Conservation (phyloP, 306 rosid species). For the Inga oerstediana region DNA sequence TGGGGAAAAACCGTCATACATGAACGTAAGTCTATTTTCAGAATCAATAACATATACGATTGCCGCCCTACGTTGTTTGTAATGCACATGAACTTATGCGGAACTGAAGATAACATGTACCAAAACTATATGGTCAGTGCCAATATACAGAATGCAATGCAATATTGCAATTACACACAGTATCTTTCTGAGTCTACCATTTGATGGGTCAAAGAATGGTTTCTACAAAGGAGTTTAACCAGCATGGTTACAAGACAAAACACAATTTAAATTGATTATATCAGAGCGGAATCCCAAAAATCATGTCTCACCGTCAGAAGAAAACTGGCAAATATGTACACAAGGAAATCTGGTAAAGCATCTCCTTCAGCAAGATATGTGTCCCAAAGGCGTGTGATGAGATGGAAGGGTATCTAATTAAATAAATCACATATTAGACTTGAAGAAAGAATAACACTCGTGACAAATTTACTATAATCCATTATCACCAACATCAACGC, state of each 20-base stretch:
- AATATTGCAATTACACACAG: neutral
- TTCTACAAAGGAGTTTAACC: neutral
- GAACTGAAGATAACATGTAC: neutral
- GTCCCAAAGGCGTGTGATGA: conserved; percentile 97
- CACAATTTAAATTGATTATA: conserved; percentile 8
- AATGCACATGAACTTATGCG: neutral
- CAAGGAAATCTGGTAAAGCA: conserved; percentile 96
- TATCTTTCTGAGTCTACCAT: neutral
- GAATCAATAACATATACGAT: neutral
- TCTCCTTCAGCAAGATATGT: conserved; percentile 99
- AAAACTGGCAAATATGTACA: conserved; percentile 96
- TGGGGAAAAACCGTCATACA: neutral
- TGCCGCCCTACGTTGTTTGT: neutral
- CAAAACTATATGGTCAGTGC: neutral
- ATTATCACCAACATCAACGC: conserved; percentile 3
- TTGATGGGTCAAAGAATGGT: neutral
- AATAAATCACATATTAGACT: conserved; percentile 40
- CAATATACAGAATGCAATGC: neutral
- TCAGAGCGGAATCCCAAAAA: neutral
- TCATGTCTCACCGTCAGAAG: conserved; percentile 81
- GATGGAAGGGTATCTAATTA: conserved; percentile 82
- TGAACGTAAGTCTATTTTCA: neutral
- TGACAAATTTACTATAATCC: conserved; percentile 3
- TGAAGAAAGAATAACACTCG: conserved; percentile 28
- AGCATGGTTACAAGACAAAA: conserved; percentile 42